Evolutionary conservation across 2,329 filamentous ascomycete genomes (phyloP), one percentile per base, ranked within the genome.

Genomic region (Hymenoscyphus linearis): DNA sequence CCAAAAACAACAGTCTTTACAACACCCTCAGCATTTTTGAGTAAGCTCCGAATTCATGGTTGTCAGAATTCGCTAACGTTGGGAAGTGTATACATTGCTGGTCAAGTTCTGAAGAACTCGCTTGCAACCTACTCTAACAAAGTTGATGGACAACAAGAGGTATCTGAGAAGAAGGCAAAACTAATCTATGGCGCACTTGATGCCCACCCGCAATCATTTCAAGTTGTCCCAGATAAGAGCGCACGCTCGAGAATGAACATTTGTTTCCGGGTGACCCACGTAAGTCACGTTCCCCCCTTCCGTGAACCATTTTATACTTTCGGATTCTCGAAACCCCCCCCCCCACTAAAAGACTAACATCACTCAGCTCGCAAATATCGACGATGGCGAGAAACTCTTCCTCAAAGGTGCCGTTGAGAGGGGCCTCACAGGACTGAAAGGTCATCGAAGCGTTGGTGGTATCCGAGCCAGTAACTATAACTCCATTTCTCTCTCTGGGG

Each of bases 11-110:
- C 78, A 95, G 89, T 68, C 82, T 98, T 31, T 98, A 98, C 79
- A 98, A 98, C 77, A 98, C 93, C 0, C 79, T 98, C 12, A 93
- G 91, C 70, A 96, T 98, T 71, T 96, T 98, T 71, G 93, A 73
- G 84, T 85, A 74, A 71, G 82, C 64, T 26, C 0, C 18, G 1
- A 25, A 5, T 22, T 26, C 25, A 14, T 7, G 9, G 52, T 27
- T 63, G 22, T 64, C 47, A 13, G 47, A 27, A 40, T 22, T n/a
- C 14, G 61, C 64, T 53, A 66, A 22, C 6, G 35, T 7, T 27
- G 4, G 27, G 58, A n/a, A 85, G 93, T 74, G 89, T 97, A 40
- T 98, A 88, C 78, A 85, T 97, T 59, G 90, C 91, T 16, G 92
- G 92, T n/a, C 86, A 90, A 73, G 93, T 98, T 57, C 87, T 98